A percentile compares a stretch with the other conserved stretches of the same genome.
Conservation (phyloP, 352 stramenopile species). For the Phytopythium aichiense region DNA sequence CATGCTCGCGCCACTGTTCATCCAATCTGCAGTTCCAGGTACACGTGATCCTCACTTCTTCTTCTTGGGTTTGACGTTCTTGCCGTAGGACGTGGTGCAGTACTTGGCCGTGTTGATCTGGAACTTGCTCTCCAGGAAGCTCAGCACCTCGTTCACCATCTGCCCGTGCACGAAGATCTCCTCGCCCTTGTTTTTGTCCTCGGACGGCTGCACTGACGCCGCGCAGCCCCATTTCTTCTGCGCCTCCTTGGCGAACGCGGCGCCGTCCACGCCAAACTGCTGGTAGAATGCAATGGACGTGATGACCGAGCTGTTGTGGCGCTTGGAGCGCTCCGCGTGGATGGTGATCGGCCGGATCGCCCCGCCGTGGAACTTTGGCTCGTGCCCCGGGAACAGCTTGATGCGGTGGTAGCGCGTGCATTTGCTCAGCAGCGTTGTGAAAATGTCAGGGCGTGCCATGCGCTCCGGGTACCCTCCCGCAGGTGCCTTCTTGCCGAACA, state of each 20-base stretch:
- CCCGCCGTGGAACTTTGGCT: constrained; percentile 54
- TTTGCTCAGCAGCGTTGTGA: constrained; percentile 49
- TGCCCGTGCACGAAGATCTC: constrained; percentile 82
- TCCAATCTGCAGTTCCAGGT: constrained; percentile 7
- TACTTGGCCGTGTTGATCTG: constrained; percentile 65
- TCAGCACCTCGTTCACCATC: constrained; percentile 72
- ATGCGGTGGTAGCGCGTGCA: constrained; percentile 68
- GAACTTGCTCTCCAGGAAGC: constrained; percentile 62
- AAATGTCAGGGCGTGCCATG: constrained; percentile 50
- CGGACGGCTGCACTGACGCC: constrained; percentile 38
- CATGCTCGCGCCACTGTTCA: background rate
- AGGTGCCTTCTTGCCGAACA: constrained; percentile 69
- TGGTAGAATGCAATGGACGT: constrained; percentile 73
- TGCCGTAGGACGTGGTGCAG: constrained; percentile 63
- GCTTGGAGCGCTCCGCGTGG: constrained; percentile 61
- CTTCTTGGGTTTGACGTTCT: constrained; percentile 81
- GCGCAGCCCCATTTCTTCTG: constrained; percentile 85
- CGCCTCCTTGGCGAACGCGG: constrained; percentile 65
- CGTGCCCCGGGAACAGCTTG: constrained; percentile 64
- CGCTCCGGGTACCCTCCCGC: constrained; percentile 52
- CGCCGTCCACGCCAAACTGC: constrained; percentile 74
- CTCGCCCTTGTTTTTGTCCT: constrained; percentile 62
- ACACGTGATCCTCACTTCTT: constrained; percentile 30
- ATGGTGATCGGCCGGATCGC: constrained; percentile 60
- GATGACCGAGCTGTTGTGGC: constrained; percentile 64